Conservation (phyloP, 2,329 filamentous ascomycete species). For the Diaporthe velutina region DNA sequence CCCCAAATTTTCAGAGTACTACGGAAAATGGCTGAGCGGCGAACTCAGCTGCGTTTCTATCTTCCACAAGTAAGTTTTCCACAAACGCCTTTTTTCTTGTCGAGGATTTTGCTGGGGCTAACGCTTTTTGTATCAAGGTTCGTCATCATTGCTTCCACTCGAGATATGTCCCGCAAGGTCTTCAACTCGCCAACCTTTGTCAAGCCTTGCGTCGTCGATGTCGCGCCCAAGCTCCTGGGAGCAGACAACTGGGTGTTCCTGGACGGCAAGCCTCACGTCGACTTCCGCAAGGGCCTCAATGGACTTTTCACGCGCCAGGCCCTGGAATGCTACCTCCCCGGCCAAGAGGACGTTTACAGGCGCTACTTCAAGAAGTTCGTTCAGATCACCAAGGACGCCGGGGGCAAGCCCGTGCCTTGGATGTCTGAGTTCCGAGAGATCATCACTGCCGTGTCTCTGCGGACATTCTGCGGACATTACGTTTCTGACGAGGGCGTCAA, state of each 20-base stretch:
- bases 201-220: constrained; percentile 96
- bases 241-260: constrained; percentile 97
- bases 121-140: constrained; percentile 73
- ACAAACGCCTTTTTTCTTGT: background rate
- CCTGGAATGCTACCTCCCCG: constrained; percentile 88
- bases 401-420: constrained; percentile 83
- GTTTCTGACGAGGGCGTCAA: constrained; percentile 91
- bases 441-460: constrained; percentile 94
- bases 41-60: constrained; percentile 96
- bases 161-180: constrained; percentile 95
- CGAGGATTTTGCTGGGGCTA: constrained; percentile 25
- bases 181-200: constrained; percentile 94
- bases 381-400: constrained; percentile 77
- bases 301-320: constrained; percentile 93
- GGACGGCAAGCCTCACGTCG: constrained; percentile 93
- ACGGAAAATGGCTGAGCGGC: constrained; percentile 92
- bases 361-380: constrained; percentile 86
- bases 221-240: constrained; percentile 92
- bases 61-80: constrained; percentile 88
- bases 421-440: constrained; percentile 94
- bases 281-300: constrained; percentile 97
- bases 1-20: constrained; percentile 91
- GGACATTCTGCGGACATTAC: constrained; percentile 97
- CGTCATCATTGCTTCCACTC: constrained; percentile 94
- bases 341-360: constrained; percentile 92